Base-by-base conservation (phyloP, 371 early-diverging fungal species). In the Rhizoclosmatium hyalinum region DNA sequence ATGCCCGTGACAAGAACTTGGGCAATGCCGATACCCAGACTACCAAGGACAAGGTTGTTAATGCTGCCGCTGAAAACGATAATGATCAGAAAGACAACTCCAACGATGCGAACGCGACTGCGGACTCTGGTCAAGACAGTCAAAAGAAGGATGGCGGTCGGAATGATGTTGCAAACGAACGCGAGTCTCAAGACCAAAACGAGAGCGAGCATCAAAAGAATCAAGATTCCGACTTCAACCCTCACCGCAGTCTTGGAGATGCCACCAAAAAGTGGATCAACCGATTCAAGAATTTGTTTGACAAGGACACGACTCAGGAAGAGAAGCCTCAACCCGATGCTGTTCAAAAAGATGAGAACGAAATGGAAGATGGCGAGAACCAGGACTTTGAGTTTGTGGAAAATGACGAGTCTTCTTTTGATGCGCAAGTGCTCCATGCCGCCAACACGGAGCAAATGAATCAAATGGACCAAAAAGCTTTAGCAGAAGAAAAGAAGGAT, bases 261-360 rank as follows among this genome's bases (percentile, higher is more conserved):
- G 95, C 95, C 4, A 80, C 94, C 68, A 93, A 95, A 79, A 91
- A 91, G 80, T 96, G 96, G 96, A 90, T 92, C 78, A 91, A 92
- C 60, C 89, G 94, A 50, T 79, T 95, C 50, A 90, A 93, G 62
- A 84, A 80, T 68, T 69, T 77, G 3, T 76, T 76, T 72, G 80
- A 87, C 55, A 58, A 74, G 2, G 84, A 87, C 47, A 83, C 82
- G 21, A 72, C 79, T 6, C 67, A 84, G 2, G 79, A 79, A 14
- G 62, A 58, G 19, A 80, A 89, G 65, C 76, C 82, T 3, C 75
- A 84, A 44, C 82, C 85, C 45, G 83, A 85, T 58, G 65, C 67
- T 12, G 74, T 75, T 32, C 77, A 83, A 12, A 81, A 85, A 0
- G 79, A 78, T 19, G 83, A 85, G 47, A 83, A 90, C 14, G 80